Conservation (phyloP, 306 rosid genomes). For the Cajanus cajan region DNA sequence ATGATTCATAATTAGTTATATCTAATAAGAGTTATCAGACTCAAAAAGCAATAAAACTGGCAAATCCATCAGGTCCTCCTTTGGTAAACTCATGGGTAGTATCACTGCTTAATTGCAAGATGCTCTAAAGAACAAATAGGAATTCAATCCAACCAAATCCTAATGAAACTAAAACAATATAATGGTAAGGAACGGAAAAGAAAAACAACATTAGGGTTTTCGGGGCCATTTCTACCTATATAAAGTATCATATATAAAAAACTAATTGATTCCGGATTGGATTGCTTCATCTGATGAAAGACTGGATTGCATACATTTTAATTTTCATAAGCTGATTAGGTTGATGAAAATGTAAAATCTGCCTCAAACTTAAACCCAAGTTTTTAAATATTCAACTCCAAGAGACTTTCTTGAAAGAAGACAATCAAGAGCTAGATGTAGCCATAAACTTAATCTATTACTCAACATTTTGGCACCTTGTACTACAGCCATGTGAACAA, state of each 20-base stretch:
- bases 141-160: neutral
- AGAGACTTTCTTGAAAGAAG: neutral
- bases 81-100: neutral
- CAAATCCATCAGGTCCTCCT: neutral
- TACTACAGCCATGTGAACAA: neutral
- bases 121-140: neutral
- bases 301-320: neutral
- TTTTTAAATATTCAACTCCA: neutral
- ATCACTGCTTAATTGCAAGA: neutral
- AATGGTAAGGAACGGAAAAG: neutral
- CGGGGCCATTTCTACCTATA: neutral
- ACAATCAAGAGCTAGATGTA: neutral
- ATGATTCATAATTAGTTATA: slow-evolving; percentile 23
- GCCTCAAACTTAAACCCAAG: neutral
- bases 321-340: neutral
- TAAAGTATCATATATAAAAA: neutral
- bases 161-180: neutral
- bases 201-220: neutral
- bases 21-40: neutral
- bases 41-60: neutral
- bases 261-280: neutral
- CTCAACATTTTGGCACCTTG: neutral
- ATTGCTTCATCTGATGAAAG: neutral
- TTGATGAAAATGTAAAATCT: neutral
- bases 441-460: neutral